Evolutionary conservation across 1,284 basidiomycete species (phyloP), one percentile per base, ranked within the genome.

Genomic region (Malassezia vespertilionis): DNA sequence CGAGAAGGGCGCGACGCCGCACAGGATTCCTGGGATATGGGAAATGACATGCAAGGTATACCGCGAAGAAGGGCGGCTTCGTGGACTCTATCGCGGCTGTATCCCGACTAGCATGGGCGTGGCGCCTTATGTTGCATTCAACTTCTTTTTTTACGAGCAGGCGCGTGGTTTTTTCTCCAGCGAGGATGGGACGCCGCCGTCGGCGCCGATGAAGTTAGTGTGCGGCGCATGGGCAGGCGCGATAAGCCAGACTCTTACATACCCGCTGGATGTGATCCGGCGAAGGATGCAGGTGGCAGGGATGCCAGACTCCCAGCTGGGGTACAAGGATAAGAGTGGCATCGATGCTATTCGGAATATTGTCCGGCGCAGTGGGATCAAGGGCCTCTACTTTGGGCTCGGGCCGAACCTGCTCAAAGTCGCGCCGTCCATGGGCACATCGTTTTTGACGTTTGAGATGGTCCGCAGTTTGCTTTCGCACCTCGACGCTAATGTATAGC

Each of bases 261-360:
- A 93, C 69, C 91, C 91, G 0, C 84, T 95, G 63, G 91, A 97
- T 70, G 87, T 96, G 1, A 73, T 96, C 43, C 77, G 91, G 33
- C 77, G 91, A 40, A 88, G 93, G 74, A 89, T 97, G 83, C 91
- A 97, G 71, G 86, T 91, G 46, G 80, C 82, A 1, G 91, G 90
- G 1, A 83, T 95, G 82, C 73, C 77, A 53, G 75, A 76, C 32
- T 76, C 78, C 46, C 73, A 77, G 50, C 62, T 82, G 49, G 77
- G 78, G 33, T 88, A 88, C 72, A 80, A 73, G 38, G 85, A 86
- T 21, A 86, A 58, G 31, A 62, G 60, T 43, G 37, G 46, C 83
- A 14, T 64, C 47, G 82, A 88, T 63, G 84, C 83, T 2, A 73
- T 89, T 55, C 72, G 72, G 47, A 77, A 77, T 47, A 86, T 87